Evolutionary conservation across 352 stramenopile genomes (phyloP), one percentile per base, ranked within the genome.

Genomic region (Phytophthora nicotianae): DNA sequence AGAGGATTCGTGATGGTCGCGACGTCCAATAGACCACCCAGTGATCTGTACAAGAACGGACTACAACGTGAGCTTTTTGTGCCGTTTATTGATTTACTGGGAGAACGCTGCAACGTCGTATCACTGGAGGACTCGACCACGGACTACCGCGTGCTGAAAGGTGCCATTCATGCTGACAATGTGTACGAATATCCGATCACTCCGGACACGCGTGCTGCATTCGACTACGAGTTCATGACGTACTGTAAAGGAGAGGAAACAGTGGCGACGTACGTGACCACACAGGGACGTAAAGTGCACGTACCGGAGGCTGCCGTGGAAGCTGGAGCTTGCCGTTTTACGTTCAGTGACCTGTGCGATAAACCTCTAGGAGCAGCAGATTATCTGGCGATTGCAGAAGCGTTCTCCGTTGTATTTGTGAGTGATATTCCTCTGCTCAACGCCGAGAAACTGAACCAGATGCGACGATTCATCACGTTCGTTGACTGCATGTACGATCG

Each of bases 401-500:
- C 78, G 6, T 95, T 93, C 51, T 72, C 81, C 0, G 74, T 89
- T 11, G 82, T 99, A n/a, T 95, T 98, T 70, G 65, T 99, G 29
- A 77, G 91, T 42, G 77, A 98, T 53, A 94, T 99, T 59, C 96
- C 96, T 6, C 53, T 77, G 17, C 75, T 98, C 14, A 86, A 82
- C 14, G 67, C 97, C 10, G 75, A 94, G n/a, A 78, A 86, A 55
- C 91, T 98, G 53, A 97, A 99, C 72, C 67, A 89, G 62, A 86
- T 92, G 62, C 87, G 97, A 50, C 89, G 97, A 51, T 99, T 99
- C 70, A 99, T 99, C 68, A 99, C 96, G 11, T 93, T 99, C 47
- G 85, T 99, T 58, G 97, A 99, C 78, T 97, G 98, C 75, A 88
- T 99, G 76, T 99, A 99, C 71, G 96, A 99, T 68, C 86, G 81